These are phyloP conservation scores for Trametes hirsuta DNA, from an alignment of 1,284 basidiomycete species.

Conservation along the genomic window DNA sequence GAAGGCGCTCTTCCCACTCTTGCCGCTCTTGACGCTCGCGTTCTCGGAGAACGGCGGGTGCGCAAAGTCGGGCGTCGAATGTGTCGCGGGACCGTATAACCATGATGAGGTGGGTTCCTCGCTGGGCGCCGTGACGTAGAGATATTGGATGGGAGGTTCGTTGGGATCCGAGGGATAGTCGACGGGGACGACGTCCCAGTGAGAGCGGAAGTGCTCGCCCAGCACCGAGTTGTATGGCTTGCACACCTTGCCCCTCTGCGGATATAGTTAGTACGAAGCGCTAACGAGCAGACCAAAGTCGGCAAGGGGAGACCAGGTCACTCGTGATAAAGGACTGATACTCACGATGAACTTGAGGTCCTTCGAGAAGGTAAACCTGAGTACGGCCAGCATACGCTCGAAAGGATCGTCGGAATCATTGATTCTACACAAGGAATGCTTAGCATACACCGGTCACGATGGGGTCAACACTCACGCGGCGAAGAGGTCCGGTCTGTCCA, in stretches of 20 bases:
- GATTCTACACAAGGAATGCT: slow-evolving; percentile 51
- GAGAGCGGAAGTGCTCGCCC: slow-evolving; percentile 90
- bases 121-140: slow-evolving; percentile 42
- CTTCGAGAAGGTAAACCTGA: slow-evolving; percentile 91
- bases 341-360: slow-evolving; percentile 93
- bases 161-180: slow-evolving; percentile 53
- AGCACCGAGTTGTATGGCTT: slow-evolving; percentile 97
- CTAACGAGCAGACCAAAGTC: too few species aligned
- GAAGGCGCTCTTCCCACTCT: slow-evolving; percentile 58
- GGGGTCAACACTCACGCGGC: slow-evolving; percentile 65
- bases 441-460: not conserved
- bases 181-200: slow-evolving; percentile 79
- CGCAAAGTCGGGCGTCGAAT: slow-evolving; percentile 32
- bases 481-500: slow-evolving; percentile 92
- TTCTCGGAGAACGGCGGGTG: slow-evolving; percentile 48
- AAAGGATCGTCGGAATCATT: slow-evolving; percentile 91
- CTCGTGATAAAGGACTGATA: slow-evolving; percentile 19
- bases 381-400: slow-evolving; percentile 89
- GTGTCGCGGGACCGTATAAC: slow-evolving; percentile 29
- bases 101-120: slow-evolving; percentile 26
- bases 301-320: too few species aligned
- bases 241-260: slow-evolving; percentile 84
- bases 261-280: not conserved
- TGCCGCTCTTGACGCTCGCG: slow-evolving; percentile 46
- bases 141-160: slow-evolving; percentile 49